Percentiles rank a stretch among this genome's conserved stretches.
phyloP scores from a whole-genome alignment of 495 filamentous ascomycete genomes.

The Xylaria intraflava region DNA sequence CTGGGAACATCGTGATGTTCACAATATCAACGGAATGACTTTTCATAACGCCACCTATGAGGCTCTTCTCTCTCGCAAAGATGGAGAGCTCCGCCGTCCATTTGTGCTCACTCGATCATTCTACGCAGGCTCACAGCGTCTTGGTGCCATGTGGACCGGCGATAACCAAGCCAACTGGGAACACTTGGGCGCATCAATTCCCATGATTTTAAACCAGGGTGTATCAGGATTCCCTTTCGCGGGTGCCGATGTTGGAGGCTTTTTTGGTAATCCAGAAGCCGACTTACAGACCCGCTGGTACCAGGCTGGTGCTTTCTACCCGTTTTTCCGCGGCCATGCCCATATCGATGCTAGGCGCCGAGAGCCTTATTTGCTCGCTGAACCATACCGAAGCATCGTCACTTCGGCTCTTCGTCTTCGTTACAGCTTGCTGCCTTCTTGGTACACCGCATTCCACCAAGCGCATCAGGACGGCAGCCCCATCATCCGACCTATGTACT shows the following conservation, averaged over 20 bases:
- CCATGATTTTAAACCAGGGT: slow-evolving; percentile 88
- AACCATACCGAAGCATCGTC: slow-evolving; percentile 81
- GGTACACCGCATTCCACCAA: slow-evolving; percentile 96
- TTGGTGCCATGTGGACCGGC: slow-evolving; percentile 96
- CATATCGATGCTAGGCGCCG: slow-evolving; percentile 92
- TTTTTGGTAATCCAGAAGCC: slow-evolving; percentile 92
- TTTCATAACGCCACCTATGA: slow-evolving; percentile 89
- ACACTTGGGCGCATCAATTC: slow-evolving; percentile 77
- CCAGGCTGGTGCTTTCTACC: slow-evolving; percentile 94
- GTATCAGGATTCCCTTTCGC: slow-evolving; percentile 91
- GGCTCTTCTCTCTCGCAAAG: slow-evolving; percentile 71
- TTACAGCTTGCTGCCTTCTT: slow-evolving; percentile 83
- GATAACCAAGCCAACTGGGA: slow-evolving; percentile 92
- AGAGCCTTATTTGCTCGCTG: slow-evolving; percentile 83
- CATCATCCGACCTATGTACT: slow-evolving; percentile 86
- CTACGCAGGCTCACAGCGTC: slow-evolving; percentile 81
- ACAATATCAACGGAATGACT: slow-evolving; percentile 91
- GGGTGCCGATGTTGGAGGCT: slow-evolving; percentile 93
- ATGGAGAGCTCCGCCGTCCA: slow-evolving; percentile 67
- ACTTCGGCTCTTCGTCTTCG: slow-evolving; percentile 79
- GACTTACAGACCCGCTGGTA: slow-evolving; percentile 93
- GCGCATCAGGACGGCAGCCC: slow-evolving; percentile 76
- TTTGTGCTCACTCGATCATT: slow-evolving; percentile 91
- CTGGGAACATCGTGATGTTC: slow-evolving; percentile 96
- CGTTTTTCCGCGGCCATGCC: slow-evolving; percentile 97